Base-by-base conservation (phyloP, 2,329 filamentous ascomycete species). In the Xylogone sp. region DNA sequence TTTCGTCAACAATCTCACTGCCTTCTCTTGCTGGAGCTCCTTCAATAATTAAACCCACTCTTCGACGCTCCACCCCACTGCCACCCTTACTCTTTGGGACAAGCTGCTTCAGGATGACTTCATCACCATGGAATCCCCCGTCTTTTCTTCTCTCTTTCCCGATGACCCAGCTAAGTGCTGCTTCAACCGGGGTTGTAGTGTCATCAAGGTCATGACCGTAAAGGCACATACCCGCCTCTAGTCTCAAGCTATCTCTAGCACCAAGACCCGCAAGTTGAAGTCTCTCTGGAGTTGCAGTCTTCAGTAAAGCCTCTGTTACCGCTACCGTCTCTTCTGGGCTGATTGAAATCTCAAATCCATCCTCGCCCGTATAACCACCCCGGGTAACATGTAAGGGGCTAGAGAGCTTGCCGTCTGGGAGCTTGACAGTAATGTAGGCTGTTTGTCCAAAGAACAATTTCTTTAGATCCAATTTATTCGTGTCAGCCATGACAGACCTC, bases 171-270 rank as follows among this genome's bases (percentile, higher is more conserved):
- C 76, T 76, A 0, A 90, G 71, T 1, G 75, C 77, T 1, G 80
- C 86, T 65, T 84, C 81, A 3, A 87, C 83, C 1, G 86, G 86
- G 1, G 86, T 88, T 10, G 81, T 87, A 0, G 75, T 75, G 52
- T 96, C 93, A 68, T 95, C 85, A 34, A 99, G 81, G 69, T 99
- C 94, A 72, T 97, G 90, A n/a, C 94, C 94, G 73, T 99, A 99
- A n/a, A 99, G 80, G 71, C 94, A 99, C 93, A 99, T 96, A 55
- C 94, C 94, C 0, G 94, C 94, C 74, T 99, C 94, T 24, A 99
- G 83, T 45, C 94, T 86, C 53, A 99, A 82, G 55, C 88, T 95
- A 70, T 99, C 94, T 57, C 94, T 83, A 2, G 94, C 90, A 9
- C 92, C 94, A 0, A 99, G 81, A 2, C 94, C 94, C 2, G 93